Evolutionary conservation across 176 grass and related monocot species (phyloP).

Genomic region (Lolium rigidum): DNA sequence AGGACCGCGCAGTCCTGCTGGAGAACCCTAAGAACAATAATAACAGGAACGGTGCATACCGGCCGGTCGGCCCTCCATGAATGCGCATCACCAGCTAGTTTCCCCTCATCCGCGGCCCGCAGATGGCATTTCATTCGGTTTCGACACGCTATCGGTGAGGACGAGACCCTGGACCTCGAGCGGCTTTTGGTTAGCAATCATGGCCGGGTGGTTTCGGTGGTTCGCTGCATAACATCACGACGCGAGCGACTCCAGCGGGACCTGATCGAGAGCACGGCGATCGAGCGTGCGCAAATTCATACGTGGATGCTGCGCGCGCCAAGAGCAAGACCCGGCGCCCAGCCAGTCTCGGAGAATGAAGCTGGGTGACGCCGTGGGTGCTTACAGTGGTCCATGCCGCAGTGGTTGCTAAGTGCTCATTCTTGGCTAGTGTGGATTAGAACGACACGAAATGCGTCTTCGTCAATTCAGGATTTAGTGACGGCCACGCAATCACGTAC

Average conservation of each 20-base stretch:
- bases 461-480: no score
- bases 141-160: not conserved
- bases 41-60: no score
- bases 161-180: not conserved
- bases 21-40: no score
- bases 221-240: conserved; percentile 10
- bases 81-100: not conserved
- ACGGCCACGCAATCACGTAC: no score
- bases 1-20: no score
- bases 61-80: not conserved
- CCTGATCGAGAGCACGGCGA: not conserved
- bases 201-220: conserved; percentile 8
- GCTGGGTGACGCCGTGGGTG: no score
- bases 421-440: not conserved
- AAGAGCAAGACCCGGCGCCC: not conserved
- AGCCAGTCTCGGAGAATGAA: not conserved
- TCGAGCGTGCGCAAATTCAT: not conserved
- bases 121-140: not conserved
- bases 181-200: not conserved
- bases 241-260: not conserved
- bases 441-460: not conserved
- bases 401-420: not conserved
- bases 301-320: conserved; percentile 39
- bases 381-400: not conserved
- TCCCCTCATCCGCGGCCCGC: not conserved